A percentile compares a stretch with the other conserved stretches of the same genome.
Conservation (phyloP, 306 rosid genomes). For the Dicorynia guianensis region DNA sequence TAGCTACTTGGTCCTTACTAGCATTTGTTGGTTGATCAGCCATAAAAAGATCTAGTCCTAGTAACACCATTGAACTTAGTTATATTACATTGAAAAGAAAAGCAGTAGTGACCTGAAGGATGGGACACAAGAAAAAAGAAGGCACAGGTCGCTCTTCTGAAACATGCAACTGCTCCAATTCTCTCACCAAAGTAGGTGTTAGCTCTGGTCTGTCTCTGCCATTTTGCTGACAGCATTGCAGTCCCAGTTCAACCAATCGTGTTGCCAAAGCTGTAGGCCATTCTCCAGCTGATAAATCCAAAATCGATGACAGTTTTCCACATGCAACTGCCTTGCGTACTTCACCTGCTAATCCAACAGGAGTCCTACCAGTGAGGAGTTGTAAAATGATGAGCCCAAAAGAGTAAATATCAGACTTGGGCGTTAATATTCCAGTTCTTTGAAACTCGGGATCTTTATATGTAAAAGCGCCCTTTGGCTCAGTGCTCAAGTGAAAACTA, state of each 20-base stretch:
- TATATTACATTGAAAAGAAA: not conserved
- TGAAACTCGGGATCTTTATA: slow-evolving; percentile 80
- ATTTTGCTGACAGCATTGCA: slow-evolving; percentile 77
- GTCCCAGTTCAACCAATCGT: slow-evolving; percentile 69
- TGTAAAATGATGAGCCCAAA: slow-evolving; percentile 85
- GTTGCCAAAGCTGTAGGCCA: slow-evolving; percentile 71
- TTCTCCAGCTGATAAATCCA: slow-evolving; percentile 80
- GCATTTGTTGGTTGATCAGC: slow-evolving; percentile 19
- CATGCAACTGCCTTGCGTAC: slow-evolving; percentile 66
- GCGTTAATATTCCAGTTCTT: slow-evolving; percentile 70
- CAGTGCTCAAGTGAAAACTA: slow-evolving; percentile 59
- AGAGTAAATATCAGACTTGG: slow-evolving; percentile 84
- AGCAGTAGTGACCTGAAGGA: slow-evolving; percentile 67
- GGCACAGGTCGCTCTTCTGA: slow-evolving; percentile 81
- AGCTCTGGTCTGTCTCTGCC: slow-evolving; percentile 76
- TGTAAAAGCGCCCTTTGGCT: slow-evolving; percentile 74
- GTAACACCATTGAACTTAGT: not conserved
- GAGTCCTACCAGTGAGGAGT: slow-evolving; percentile 75
- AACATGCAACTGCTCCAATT: slow-evolving; percentile 69
- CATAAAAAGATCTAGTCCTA: not conserved
- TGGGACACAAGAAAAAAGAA: slow-evolving; percentile 84
- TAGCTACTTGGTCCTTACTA: not conserved
- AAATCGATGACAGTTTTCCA: slow-evolving; percentile 59
- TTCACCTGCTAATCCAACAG: slow-evolving; percentile 64
- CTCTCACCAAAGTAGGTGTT: slow-evolving; percentile 80